A percentile compares a stretch with the other conserved stretches of the same genome.
Conservation (phyloP, 371 early-diverging fungal species). For the Coelomomyces lativittatus region DNA sequence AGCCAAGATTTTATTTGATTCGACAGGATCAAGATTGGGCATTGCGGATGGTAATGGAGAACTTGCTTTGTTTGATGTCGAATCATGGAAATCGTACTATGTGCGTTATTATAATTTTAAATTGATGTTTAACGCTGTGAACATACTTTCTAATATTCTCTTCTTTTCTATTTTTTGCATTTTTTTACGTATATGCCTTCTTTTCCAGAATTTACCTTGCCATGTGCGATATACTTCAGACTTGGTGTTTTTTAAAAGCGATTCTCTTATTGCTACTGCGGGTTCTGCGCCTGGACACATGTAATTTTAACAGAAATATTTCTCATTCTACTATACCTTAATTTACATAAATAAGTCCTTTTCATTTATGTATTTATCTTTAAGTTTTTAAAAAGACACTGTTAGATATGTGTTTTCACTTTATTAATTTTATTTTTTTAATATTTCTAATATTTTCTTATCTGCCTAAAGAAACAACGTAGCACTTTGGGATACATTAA, state of each 20-base stretch:
- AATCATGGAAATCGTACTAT: no score
- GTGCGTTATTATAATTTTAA: no score
- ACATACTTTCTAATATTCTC: no score
- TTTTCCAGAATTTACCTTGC: constrained; percentile 19
- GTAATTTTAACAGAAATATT: constrained; percentile 10
- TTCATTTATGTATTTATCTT: background rate
- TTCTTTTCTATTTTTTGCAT: no score
- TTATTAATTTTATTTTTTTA: background rate
- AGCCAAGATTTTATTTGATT: no score
- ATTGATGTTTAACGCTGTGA: no score
- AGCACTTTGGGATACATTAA: constrained; percentile 55
- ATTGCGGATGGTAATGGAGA: no score
- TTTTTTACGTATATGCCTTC: no score
- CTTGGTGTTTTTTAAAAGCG: constrained; percentile 50
- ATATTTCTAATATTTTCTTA: background rate
- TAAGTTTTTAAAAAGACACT: background rate
- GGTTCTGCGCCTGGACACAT: constrained; percentile 45
- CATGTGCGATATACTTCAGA: constrained; percentile 50
- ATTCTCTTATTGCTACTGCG: constrained; percentile 52
- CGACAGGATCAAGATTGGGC: no score
- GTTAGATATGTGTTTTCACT: background rate
- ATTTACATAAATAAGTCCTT: no score
- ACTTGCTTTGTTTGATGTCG: no score
- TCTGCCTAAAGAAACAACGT: constrained; percentile 20
- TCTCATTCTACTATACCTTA: no score